These are phyloP conservation scores for Lodderomyces jiufengensis DNA, from an alignment of 1,139 yeast genomes.

Conservation along the genomic window DNA sequence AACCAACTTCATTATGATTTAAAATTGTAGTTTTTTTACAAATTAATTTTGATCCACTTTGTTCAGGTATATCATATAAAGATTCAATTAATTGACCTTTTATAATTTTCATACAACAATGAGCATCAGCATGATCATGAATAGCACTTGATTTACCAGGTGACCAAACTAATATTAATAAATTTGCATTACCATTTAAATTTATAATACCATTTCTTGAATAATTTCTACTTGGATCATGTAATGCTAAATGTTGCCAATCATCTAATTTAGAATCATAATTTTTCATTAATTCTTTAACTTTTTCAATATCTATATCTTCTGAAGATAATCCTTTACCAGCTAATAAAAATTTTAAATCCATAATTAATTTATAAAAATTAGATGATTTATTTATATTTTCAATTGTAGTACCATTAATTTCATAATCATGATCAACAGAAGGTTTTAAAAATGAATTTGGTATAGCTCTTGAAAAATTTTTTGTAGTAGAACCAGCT, in stretches of 20 bases:
- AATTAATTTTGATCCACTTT: slow-evolving; percentile 23
- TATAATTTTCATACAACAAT: slow-evolving; percentile 63
- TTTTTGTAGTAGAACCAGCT: slow-evolving; percentile 1
- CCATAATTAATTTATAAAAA: slow-evolving; percentile 18
- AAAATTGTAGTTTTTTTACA: slow-evolving; percentile 34
- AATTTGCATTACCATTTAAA: slow-evolving; percentile 65
- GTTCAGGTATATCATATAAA: slow-evolving; percentile 50
- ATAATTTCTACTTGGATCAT: slow-evolving; percentile 49
- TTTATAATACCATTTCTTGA: slow-evolving; percentile 65
- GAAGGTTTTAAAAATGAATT: slow-evolving; percentile 5
- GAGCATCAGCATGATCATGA: slow-evolving; percentile 78
- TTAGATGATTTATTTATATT: slow-evolving; percentile 10
- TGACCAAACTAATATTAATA: slow-evolving; percentile 67
- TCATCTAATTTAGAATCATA: slow-evolving; percentile 50
- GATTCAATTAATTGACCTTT: slow-evolving; percentile 60
- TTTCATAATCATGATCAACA: slow-evolving; percentile 12
- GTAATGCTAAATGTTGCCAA: slow-evolving; percentile 59
- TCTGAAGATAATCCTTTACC: slow-evolving; percentile 37
- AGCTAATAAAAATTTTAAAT: slow-evolving; percentile 28
- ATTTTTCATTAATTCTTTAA: slow-evolving; percentile 44
- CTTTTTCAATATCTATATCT: slow-evolving; percentile 54
- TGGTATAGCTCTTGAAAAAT: slow-evolving; percentile 1
- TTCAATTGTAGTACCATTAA: slow-evolving; percentile 12
- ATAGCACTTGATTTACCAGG: slow-evolving; percentile 66
- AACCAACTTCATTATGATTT: slow-evolving; percentile 51